Base-by-base conservation (phyloP, 805 yeast genomes). In the Cyberlindnera nakhonratchasimensis region DNA sequence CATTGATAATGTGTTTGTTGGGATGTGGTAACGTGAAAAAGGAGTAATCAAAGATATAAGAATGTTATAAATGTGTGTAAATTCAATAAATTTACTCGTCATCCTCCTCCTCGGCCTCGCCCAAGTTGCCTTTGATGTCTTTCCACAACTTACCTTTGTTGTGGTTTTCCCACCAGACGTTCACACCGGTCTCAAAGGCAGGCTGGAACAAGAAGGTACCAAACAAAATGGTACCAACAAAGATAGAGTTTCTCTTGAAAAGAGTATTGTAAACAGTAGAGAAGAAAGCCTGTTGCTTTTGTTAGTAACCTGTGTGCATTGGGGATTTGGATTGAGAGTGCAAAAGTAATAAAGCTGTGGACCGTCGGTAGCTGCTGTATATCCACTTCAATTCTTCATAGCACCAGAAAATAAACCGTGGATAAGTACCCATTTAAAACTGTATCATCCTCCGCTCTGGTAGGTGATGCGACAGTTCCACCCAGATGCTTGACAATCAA, bases 201-300 rank as follows among this genome's bases (percentile, higher is more conserved):
- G 80, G 82, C 71, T 87, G 91, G 77, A 89, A 88, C 50, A 80
- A 79, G 62, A 90, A 90, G 36, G 97, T 89, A 58, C 86, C 80
- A 38, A 80, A 83, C 55, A 90, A 83, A 48, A 90, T 73, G 49
- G 93, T 72, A 52, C 87, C 86, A 49, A 90, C 96, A 68, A 76
- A 87, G 50, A 84, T 73, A 36, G 97, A 78, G 80, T 91, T 90
- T 77, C 96, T 86, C 78, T 87, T 87, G 77, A 86, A 82, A 43
- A 84, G 57, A 28, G 73, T 66, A 76, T 80, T 82, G 77, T 77
- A 80, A 48, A 80, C 58, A 34, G 77, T 63, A 33, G 83, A 61
- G 55, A 67, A 59, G 54, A 65, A 55, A 45, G 71, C 56, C 70
- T 62, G 45, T 22, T 39, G 11, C n/a, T 10, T n/a, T 30, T 21